phyloP scores from a whole-genome alignment of 1,284 basidiomycete species.

The Phenoliferia sp. region DNA sequence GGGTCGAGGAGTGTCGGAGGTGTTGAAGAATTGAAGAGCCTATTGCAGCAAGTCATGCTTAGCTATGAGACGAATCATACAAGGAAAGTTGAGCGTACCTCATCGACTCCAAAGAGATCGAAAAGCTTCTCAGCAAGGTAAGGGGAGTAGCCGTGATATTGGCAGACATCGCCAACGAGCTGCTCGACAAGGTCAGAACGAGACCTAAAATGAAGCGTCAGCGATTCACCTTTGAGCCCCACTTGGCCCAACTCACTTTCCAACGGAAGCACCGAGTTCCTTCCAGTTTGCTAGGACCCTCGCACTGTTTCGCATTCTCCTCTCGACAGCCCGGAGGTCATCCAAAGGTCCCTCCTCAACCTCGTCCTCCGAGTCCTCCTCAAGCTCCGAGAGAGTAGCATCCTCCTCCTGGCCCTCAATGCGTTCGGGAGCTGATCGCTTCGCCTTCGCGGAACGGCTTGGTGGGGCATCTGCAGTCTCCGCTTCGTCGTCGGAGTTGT shows the following conservation, averaged over 20 bases:
- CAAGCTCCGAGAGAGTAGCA: constrained; percentile 29
- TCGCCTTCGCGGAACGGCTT: no score
- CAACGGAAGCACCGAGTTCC: constrained; percentile 60
- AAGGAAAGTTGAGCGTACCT: constrained; percentile 43
- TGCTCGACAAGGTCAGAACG: constrained; percentile 87
- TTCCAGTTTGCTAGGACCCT: constrained; percentile 70
- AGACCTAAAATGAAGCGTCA: constrained; percentile 51
- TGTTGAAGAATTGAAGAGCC: constrained; percentile 98
- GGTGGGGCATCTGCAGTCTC: constrained; percentile 11
- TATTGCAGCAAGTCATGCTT: constrained; percentile 38
- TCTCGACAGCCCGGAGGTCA: constrained; percentile 75
- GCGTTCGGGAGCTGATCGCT: constrained; percentile 6
- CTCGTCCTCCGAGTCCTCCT: constrained; percentile 48
- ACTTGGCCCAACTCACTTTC: constrained; percentile 68
- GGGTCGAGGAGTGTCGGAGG: constrained; percentile 92
- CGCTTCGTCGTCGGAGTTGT: constrained; percentile 28
- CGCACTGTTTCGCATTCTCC: constrained; percentile 82
- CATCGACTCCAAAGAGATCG: constrained; percentile 84
- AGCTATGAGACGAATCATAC: background rate
- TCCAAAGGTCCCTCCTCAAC: constrained; percentile 65
- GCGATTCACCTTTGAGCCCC: constrained; percentile 10
- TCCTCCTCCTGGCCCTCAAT: constrained; percentile 26
- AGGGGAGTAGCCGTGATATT: constrained; percentile 96
- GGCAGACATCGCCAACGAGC: constrained; percentile 79
- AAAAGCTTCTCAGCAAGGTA: constrained; percentile 94